Evolutionary conservation across 495 filamentous ascomycete genomes (phyloP).

Genomic region (Podospora tetraspora): DNA sequence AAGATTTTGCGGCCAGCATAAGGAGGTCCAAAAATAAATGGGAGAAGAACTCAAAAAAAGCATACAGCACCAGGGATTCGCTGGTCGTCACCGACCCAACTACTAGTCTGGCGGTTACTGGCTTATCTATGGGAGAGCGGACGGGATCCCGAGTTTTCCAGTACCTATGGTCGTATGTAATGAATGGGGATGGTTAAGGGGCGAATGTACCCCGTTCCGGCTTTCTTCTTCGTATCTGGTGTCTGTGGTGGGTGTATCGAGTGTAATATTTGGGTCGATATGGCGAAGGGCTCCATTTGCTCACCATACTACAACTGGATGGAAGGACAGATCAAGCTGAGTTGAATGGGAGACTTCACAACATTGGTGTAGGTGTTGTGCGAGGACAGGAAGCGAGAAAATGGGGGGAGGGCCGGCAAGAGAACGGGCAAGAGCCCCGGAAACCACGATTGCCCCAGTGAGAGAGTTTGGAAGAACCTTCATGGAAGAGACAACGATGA

Average conservation of each 20-base stretch:
- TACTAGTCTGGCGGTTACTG: slow-evolving; percentile 35
- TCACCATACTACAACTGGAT: not conserved
- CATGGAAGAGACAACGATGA: not conserved
- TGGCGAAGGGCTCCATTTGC: not conserved
- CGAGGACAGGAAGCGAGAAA: not conserved
- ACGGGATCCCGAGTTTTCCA: slow-evolving; percentile 48
- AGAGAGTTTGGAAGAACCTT: not conserved
- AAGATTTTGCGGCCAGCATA: too few species aligned
- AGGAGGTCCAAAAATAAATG: too few species aligned
- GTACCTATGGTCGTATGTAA: slow-evolving; percentile 43
- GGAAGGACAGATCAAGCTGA: not conserved
- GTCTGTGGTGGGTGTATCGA: not conserved
- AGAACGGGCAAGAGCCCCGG: not conserved
- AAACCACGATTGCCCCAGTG: not conserved
- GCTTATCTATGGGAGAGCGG: slow-evolving; percentile 48
- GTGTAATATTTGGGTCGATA: not conserved
- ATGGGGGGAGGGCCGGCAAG: not conserved
- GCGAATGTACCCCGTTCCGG: not conserved
- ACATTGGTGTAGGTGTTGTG: not conserved
- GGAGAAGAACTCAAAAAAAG: slow-evolving; percentile 25
- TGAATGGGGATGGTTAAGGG: not conserved
- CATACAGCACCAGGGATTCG: slow-evolving; percentile 44
- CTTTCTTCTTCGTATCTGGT: not conserved
- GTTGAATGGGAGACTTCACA: not conserved
- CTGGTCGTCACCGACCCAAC: slow-evolving; percentile 39